Base-by-base conservation (phyloP, 441 rosid genomes). In the Populus hybrid region DNA sequence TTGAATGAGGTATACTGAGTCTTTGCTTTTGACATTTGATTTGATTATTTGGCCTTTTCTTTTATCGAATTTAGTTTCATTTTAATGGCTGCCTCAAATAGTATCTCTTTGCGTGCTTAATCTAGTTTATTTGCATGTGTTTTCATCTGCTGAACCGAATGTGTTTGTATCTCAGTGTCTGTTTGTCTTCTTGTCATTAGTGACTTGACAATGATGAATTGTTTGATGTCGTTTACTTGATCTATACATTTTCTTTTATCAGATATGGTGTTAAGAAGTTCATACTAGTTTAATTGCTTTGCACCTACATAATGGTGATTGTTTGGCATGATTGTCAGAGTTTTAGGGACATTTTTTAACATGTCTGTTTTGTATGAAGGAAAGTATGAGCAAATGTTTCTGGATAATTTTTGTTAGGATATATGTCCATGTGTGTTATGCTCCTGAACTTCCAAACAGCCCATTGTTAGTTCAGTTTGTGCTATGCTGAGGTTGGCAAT, bases 1-100 rank as follows among this genome's bases (percentile, higher is more conserved):
- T 84, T 95, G 86, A 95, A 93, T 81, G 99, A 95, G 97, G 99
- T 95, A 82, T 23, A 21, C 35, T 10, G 21, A 28, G 0, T 20
- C 26, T 4, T 32, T 18, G 66, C 59, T 30, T n/a, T 30, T 18
- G 18, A 28, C 20, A 20, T 46, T 32, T 34, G 65, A 54, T 8
- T 11, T 76, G 69, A 46, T 67, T 54, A 30, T 50, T 24, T 54
- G 14, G 34, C 23, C 30, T 21, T 64, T 21, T 64, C 67, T 21
- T 24, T 9, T 23, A 50, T 16, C 57, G 57, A 46, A 50, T 50
- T 50, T 50, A 50, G 57, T 14, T 50, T 50, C 20, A 50, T 7
- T 50, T 50, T 50, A 50, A 14, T 50, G 57, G 57, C 57, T 2
- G 57, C 57, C 2, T 10, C 67, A 21, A 21, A 26, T 12, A 64